Evolutionary conservation across 2,329 filamentous ascomycete species (phyloP).

Genomic region (Ceratocystis cacaofunesta): DNA sequence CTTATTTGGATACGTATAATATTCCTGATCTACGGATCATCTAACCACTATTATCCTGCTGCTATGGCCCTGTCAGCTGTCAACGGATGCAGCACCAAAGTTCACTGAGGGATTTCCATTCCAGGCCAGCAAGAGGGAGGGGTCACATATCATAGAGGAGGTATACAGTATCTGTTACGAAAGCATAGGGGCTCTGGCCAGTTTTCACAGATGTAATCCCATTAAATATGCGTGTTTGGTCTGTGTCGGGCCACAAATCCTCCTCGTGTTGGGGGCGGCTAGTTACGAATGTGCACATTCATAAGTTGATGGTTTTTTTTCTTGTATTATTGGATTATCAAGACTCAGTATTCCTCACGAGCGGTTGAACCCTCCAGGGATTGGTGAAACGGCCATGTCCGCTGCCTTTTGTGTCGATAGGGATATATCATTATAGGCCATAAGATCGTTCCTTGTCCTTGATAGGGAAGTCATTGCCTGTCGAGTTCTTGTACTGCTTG

Average conservation of each 20-base stretch:
- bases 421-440: constrained; percentile 18
- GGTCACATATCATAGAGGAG: neutral
- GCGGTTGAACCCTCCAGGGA: neutral
- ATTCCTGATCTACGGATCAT: no score
- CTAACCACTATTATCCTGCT: no score
- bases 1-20: neutral
- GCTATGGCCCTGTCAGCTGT: neutral
- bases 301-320: neutral
- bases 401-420: neutral
- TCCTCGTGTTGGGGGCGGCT: neutral
- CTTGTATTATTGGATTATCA: neutral
- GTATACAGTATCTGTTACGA: neutral
- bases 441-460: constrained; percentile 46
- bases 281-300: neutral
- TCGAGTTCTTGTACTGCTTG: constrained; percentile 50
- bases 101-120: neutral
- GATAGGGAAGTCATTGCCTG: constrained; percentile 55
- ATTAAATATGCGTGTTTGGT: neutral
- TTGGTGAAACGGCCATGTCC: neutral
- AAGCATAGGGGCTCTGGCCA: neutral
- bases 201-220: neutral
- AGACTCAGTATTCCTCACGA: neutral
- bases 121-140: neutral
- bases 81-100: neutral
- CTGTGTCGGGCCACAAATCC: neutral